phyloP scores from a whole-genome alignment of 1,139 yeast species.

The Saccharomyces hybrid region DNA sequence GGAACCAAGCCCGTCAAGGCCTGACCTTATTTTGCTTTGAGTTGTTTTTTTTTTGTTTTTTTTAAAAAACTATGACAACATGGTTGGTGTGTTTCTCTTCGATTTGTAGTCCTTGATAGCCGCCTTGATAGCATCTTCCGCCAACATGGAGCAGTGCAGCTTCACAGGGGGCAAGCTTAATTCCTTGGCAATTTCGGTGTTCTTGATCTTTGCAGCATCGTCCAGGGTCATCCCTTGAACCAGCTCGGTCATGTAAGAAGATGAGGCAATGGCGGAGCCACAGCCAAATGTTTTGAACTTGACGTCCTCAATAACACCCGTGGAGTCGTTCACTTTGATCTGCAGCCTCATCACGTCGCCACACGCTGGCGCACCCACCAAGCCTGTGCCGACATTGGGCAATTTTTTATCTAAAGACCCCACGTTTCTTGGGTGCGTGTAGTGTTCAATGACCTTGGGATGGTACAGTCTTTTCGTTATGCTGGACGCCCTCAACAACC shows the following conservation, averaged over 20 bases:
- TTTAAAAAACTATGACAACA: constrained; percentile 4
- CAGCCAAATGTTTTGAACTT: constrained; percentile 98
- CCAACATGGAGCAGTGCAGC: constrained; percentile 95
- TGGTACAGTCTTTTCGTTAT: constrained; percentile 39
- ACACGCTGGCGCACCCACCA: constrained; percentile 98
- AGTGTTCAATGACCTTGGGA: constrained; percentile 82
- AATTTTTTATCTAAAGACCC: constrained; percentile 81
- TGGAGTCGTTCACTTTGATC: constrained; percentile 81
- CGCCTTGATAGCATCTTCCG: constrained; percentile 95
- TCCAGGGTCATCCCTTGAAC: constrained; percentile 93
- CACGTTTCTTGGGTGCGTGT: constrained; percentile 92
- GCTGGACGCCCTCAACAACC: not conserved
- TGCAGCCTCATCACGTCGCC: constrained; percentile 98
- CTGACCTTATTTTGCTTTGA: not conserved
- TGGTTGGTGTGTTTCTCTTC: constrained; percentile 39
- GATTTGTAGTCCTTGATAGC: constrained; percentile 91
- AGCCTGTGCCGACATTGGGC: constrained; percentile 86
- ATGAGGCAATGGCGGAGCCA: constrained; percentile 94
- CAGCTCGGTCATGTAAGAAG: constrained; percentile 88
- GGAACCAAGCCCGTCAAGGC: not conserved
- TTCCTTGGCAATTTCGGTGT: constrained; percentile 88
- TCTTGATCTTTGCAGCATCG: constrained; percentile 85
- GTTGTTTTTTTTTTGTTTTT: not conserved
- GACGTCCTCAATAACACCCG: constrained; percentile 89
- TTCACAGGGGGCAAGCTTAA: constrained; percentile 93